Evolutionary conservation across 805 yeast genomes (phyloP).

Genomic region (Wickerhamiella dianesei): DNA sequence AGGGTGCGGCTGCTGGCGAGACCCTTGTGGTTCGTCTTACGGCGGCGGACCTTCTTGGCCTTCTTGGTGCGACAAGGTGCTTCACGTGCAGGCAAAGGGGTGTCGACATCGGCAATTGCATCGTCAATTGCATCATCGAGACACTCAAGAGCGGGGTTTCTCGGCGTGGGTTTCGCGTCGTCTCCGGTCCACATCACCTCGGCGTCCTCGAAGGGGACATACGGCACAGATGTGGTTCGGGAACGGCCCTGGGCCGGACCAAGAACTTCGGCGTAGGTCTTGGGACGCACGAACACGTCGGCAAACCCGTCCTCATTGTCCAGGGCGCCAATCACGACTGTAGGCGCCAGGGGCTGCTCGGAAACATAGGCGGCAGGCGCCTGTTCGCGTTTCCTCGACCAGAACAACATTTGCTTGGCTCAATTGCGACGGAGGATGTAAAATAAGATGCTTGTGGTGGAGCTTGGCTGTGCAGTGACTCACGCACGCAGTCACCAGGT

Average conservation of each 20-base stretch:
- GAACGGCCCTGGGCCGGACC: not conserved
- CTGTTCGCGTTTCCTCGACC: slow-evolving; percentile 4
- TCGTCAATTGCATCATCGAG: not conserved
- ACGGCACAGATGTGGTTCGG: not conserved
- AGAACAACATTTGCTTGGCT: not conserved
- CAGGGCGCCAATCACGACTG: slow-evolving; percentile 13
- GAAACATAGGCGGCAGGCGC: slow-evolving; percentile 4
- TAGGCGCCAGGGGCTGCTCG: slow-evolving; percentile 1
- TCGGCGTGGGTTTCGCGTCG: not conserved
- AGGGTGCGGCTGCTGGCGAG: not conserved
- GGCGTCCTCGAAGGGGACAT: not conserved
- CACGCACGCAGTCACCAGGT: not conserved
- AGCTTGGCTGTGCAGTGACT: not conserved
- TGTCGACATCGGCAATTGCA: no score
- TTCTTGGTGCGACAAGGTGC: not conserved
- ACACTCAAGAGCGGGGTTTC: not conserved
- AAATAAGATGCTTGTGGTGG: not conserved
- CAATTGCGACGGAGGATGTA: not conserved
- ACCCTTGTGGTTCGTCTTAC: not conserved
- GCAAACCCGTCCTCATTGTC: slow-evolving; percentile 31
- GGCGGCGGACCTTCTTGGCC: not conserved
- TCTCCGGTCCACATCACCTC: not conserved
- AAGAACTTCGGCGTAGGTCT: slow-evolving; percentile 37
- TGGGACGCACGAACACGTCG: slow-evolving; percentile 33
- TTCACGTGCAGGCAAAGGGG: not conserved